phyloP scores from a whole-genome alignment of 192 early-diverging fungal species.

The Lunasporangiospora selenospora region DNA sequence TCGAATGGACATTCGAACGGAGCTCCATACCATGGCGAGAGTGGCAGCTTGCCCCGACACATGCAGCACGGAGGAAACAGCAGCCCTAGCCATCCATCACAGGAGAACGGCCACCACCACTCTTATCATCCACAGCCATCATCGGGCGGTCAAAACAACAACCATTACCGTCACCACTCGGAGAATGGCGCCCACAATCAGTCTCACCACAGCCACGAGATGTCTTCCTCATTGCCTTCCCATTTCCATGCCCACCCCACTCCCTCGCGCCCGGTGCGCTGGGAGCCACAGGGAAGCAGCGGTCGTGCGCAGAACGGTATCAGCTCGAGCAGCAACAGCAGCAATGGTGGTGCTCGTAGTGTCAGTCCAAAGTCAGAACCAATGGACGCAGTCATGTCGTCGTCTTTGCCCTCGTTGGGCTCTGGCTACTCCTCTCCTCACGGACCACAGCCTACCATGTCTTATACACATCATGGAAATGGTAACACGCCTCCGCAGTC shows the following conservation, averaged over 20 bases:
- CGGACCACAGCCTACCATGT: slow-evolving; percentile 1
- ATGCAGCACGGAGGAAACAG: slow-evolving; percentile 40
- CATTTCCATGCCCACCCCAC: slow-evolving; percentile 33
- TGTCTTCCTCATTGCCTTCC: slow-evolving; percentile 43
- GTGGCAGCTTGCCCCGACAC: not conserved
- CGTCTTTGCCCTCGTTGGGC: slow-evolving; percentile 20
- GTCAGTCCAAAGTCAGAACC: slow-evolving; percentile 35
- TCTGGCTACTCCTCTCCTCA: too few species aligned
- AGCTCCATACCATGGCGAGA: slow-evolving; percentile 26
- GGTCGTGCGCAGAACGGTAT: too few species aligned
- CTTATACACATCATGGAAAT: slow-evolving; percentile 21
- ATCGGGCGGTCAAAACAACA: too few species aligned
- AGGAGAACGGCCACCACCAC: slow-evolving; percentile 12
- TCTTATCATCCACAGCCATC: slow-evolving; percentile 19
- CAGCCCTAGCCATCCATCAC: slow-evolving; percentile 9
- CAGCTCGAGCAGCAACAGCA: too few species aligned
- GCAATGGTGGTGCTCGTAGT: slow-evolving; percentile 20
- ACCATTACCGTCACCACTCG: slow-evolving; percentile 27
- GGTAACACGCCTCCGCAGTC: not conserved
- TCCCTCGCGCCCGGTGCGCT: slow-evolving; percentile 26
- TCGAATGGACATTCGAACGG: slow-evolving; percentile 14
- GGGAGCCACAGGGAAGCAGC: slow-evolving; percentile 30
- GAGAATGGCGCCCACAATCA: slow-evolving; percentile 30
- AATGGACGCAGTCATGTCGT: slow-evolving; percentile 40
- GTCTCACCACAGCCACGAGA: too few species aligned